These are phyloP conservation scores for Emergomyces africanus DNA, from an alignment of 2,329 filamentous ascomycete species.

Conservation along the genomic window DNA sequence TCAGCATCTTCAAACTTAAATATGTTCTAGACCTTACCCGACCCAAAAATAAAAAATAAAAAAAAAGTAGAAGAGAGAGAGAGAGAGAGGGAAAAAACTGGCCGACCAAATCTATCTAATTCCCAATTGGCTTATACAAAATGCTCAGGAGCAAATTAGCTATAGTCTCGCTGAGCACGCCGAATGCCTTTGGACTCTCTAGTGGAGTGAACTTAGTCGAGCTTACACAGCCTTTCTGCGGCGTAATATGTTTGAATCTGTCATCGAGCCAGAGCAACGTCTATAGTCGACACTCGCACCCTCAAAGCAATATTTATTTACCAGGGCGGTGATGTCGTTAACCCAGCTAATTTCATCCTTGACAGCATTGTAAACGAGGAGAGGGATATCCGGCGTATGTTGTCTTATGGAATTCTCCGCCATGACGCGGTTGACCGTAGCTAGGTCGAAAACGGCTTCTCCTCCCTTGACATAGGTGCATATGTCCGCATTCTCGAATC, in stretches of 20 bases:
- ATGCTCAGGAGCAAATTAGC: background rate
- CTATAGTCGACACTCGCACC: conserved; percentile 34
- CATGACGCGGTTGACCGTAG: conserved; percentile 8
- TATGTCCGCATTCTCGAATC: conserved; percentile 15
- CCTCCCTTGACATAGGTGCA: conserved; percentile 13
- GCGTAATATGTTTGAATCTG: conserved; percentile 10
- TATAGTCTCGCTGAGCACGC: background rate
- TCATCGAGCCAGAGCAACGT: conserved; percentile 19
- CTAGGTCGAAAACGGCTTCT: conserved; percentile 9
- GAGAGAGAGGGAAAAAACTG: too few relatives aligned
- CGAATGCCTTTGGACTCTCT: conserved; percentile 6
- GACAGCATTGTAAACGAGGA: conserved; percentile 41
- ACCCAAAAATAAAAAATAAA: too few relatives aligned
- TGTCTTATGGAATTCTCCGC: conserved; percentile 23
- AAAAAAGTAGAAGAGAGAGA: too few relatives aligned
- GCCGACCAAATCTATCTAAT: background rate
- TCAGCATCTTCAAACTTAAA: too few relatives aligned
- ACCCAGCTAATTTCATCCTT: conserved; percentile 35
- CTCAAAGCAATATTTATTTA: conserved; percentile 29
- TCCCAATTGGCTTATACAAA: background rate
- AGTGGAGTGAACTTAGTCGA: conserved; percentile 11
- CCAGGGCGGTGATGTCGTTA: conserved; percentile 33
- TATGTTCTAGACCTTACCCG: too few relatives aligned
- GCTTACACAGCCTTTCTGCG: conserved; percentile 8
- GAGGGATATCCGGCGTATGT: conserved; percentile 34